Evolutionary conservation across 108 stramenopile species (phyloP).

Genomic region (Licmophora abbreviata): DNA sequence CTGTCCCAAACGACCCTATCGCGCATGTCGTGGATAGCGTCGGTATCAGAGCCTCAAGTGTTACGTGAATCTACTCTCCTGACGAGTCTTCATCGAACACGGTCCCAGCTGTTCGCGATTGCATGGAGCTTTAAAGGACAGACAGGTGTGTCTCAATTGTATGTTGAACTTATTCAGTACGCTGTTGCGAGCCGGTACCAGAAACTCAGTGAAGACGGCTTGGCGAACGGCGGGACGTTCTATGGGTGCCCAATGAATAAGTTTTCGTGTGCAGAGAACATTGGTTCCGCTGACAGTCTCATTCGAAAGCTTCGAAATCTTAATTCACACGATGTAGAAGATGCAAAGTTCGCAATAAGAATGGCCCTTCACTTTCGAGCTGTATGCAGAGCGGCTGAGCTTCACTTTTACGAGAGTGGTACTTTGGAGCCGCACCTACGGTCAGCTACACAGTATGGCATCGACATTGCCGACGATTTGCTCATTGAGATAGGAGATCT

Average conservation of each 20-base stretch:
- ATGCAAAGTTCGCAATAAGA: constrained; percentile 37
- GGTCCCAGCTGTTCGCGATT: constrained; percentile 14
- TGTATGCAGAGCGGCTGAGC: constrained; percentile 23
- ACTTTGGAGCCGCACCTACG: constrained; percentile 4
- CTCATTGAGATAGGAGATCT: constrained; percentile 46
- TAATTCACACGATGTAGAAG: constrained; percentile 37
- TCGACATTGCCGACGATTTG: constrained; percentile 52
- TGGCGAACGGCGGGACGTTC: no score
- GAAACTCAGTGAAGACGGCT: no score
- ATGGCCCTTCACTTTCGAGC: constrained; percentile 57
- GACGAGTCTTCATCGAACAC: constrained; percentile 14
- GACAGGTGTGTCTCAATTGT: constrained; percentile 36
- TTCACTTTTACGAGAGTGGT: constrained; percentile 9
- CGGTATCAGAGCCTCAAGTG: not conserved
- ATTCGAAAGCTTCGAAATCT: constrained; percentile 28
- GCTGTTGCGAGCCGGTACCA: constrained; percentile 27
- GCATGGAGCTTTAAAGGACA: constrained; percentile 8
- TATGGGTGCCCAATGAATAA: no score
- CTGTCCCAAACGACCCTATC: constrained; percentile 16
- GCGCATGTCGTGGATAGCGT: constrained; percentile 8
- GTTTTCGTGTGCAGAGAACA: no score
- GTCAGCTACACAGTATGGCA: no score
- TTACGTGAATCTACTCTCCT: constrained; percentile 13
- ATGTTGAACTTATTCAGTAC: constrained; percentile 31
- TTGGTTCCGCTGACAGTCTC: constrained; percentile 29